A percentile compares a stretch with the other conserved stretches of the same genome.
Evolutionary conservation across 208 protist genomes (phyloP).

Genomic region (Leishmania arabica): DNA sequence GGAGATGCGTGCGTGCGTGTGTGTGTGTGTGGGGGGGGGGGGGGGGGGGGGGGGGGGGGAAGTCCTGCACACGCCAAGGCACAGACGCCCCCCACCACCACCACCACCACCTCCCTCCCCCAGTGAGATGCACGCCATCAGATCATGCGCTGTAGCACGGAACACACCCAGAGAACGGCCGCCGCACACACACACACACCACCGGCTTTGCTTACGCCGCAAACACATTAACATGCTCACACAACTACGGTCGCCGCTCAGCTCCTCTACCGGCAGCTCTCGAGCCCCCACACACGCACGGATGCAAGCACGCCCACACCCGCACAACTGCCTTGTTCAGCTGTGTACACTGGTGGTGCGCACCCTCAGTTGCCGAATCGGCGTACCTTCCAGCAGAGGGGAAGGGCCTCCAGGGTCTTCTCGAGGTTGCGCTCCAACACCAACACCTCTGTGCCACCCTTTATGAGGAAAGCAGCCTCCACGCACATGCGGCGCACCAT

Average conservation of each 20-base stretch:
- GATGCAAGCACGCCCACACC: neutral
- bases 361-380: constrained; percentile 85
- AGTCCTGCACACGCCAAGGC: too few relatives aligned
- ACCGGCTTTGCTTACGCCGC: neutral
- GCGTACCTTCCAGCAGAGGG: constrained; percentile 90
- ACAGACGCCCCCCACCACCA: too few relatives aligned
- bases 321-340: neutral
- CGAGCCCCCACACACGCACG: neutral
- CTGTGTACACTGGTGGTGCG: neutral
- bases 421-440: constrained; percentile 85
- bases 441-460: constrained; percentile 51
- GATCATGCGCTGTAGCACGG: too few relatives aligned
- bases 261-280: neutral
- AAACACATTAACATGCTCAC: neutral
- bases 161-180: neutral
- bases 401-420: constrained; percentile 74
- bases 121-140: too few relatives aligned
- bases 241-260: neutral
- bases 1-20: too few relatives aligned
- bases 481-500: constrained; percentile 70
- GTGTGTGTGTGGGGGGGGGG: too few relatives aligned
- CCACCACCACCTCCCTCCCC: too few relatives aligned
- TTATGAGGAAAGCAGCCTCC: constrained; percentile 72
- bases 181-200: neutral
- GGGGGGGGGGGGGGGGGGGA: neutral